phyloP scores from a whole-genome alignment of 305 asterid genomes.

The Nicotiana rustica region DNA sequence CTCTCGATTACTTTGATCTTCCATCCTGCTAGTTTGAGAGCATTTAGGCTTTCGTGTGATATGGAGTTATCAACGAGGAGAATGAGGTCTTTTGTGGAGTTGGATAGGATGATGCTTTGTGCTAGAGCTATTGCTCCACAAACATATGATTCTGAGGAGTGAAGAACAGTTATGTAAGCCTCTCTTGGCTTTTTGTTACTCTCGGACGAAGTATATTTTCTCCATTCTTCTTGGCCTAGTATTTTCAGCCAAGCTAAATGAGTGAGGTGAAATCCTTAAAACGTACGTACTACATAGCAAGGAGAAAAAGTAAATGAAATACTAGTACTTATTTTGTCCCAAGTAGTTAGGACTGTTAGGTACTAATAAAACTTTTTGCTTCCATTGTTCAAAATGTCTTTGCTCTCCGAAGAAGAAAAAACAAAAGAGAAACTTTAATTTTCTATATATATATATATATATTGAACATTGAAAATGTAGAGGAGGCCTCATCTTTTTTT shows the following conservation, averaged over 20 bases:
- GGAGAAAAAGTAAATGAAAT: too few species aligned
- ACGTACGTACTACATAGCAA: neutral
- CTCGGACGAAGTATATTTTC: constrained; percentile 28
- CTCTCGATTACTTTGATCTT: constrained; percentile 53
- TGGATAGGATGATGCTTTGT: constrained; percentile 66
- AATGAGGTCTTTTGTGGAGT: constrained; percentile 66
- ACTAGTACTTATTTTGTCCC: neutral
- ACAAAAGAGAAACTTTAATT: too few species aligned
- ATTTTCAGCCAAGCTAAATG: constrained; percentile 24
- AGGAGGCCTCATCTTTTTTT: too few species aligned
- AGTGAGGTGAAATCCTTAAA: neutral
- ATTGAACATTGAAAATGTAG: too few species aligned
- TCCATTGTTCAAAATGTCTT: neutral
- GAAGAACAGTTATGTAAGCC: constrained; percentile 70
- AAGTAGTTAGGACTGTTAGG: neutral
- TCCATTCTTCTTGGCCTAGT: constrained; percentile 46
- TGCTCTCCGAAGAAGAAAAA: neutral
- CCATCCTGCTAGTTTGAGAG: constrained; percentile 72
- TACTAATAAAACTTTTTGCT: neutral
- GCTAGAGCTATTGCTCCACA: constrained; percentile 87
- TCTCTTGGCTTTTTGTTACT: constrained; percentile 51
- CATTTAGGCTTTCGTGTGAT: constrained; percentile 47
- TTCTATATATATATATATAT: too few species aligned
- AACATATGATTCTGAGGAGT: constrained; percentile 73
- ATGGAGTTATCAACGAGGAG: constrained; percentile 63